These are phyloP conservation scores for Pouteria campechiana DNA, from an alignment of 179 eudicot species.

Conservation along the genomic window DNA sequence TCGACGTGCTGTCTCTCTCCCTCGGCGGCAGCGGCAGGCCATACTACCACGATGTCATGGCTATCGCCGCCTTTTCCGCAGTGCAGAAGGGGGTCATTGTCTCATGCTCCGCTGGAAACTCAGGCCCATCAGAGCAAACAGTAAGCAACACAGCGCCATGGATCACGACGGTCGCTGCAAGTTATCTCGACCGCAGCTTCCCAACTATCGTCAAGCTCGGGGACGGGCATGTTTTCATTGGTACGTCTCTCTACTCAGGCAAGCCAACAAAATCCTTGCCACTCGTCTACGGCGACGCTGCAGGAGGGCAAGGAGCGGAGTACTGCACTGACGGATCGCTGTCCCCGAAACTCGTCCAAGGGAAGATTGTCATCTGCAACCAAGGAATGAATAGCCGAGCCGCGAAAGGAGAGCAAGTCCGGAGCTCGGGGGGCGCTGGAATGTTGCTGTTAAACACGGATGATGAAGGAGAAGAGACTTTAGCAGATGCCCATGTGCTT, in stretches of 20 bases:
- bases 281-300: slow-evolving; percentile 38
- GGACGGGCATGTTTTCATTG: slow-evolving; percentile 29
- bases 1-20: slow-evolving; percentile 64
- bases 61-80: slow-evolving; percentile 66
- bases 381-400: slow-evolving; percentile 43
- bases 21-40: slow-evolving; percentile 56
- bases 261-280: slow-evolving; percentile 31
- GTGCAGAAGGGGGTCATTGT: slow-evolving; percentile 42
- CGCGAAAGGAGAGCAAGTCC: slow-evolving; percentile 45
- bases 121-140: slow-evolving; percentile 49
- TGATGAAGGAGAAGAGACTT: slow-evolving; percentile 51
- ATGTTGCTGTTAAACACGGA: slow-evolving; percentile 48
- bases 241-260: slow-evolving; percentile 43
- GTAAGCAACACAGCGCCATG: slow-evolving; percentile 69
- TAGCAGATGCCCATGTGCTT: slow-evolving; percentile 50
- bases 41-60: slow-evolving; percentile 44
- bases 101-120: slow-evolving; percentile 75
- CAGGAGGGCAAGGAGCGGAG: slow-evolving; percentile 35
- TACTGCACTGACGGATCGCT: slow-evolving; percentile 39
- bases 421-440: slow-evolving; percentile 60
- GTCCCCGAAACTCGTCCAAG: slow-evolving; percentile 30
- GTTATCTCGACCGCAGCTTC: slow-evolving; percentile 47
- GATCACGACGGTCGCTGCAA: slow-evolving; percentile 66
- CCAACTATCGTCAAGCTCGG: slow-evolving; percentile 45
- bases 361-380: slow-evolving; percentile 54